phyloP scores from a whole-genome alignment of 2,329 filamentous ascomycete genomes.

The Aspergillus neotritici region DNA sequence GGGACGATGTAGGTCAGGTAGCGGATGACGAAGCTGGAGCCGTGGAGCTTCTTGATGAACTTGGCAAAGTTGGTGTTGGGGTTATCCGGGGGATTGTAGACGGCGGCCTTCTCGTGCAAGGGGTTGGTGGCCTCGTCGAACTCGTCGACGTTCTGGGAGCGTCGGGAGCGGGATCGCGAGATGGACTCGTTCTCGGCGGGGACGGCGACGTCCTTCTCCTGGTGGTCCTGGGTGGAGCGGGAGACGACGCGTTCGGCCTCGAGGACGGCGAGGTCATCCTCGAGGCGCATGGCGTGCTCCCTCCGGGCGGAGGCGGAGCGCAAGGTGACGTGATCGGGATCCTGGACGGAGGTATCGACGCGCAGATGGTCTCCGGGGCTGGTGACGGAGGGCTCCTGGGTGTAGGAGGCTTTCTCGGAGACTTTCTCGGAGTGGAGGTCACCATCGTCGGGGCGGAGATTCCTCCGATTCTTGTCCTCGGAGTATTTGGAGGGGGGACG shows the following conservation, averaged over 20 bases:
- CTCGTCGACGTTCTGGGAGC: constrained; percentile 57
- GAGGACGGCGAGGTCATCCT: constrained; percentile 62
- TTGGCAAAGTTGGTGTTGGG: constrained; percentile 58
- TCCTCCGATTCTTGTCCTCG: constrained; percentile 20
- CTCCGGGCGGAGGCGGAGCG: constrained; percentile 52
- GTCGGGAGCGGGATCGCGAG: constrained; percentile 48
- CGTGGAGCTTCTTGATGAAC: constrained; percentile 60
- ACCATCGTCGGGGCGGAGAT: constrained; percentile 20
- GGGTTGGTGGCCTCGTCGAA: constrained; percentile 64
- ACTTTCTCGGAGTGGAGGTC: constrained; percentile 27
- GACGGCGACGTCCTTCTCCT: constrained; percentile 29
- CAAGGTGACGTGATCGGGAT: constrained; percentile 13
- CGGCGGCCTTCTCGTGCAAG: constrained; percentile 59
- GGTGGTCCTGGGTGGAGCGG: constrained; percentile 30
- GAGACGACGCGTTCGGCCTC: constrained; percentile 59
- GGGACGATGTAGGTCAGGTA: constrained; percentile 69
- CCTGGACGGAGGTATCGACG: constrained; percentile 24
- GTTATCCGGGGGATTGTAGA: constrained; percentile 60
- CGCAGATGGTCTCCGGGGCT: constrained; percentile 13
- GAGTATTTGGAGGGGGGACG: constrained; percentile 19
- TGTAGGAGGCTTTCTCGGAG: constrained; percentile 30
- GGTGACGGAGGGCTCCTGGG: constrained; percentile 17
- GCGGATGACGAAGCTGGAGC: constrained; percentile 60
- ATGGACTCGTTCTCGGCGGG: constrained; percentile 42
- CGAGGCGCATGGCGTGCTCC: constrained; percentile 56